These are phyloP conservation scores for Polygonum maritimum DNA, from an alignment of 148 eudicot species.

Conservation along the genomic window DNA sequence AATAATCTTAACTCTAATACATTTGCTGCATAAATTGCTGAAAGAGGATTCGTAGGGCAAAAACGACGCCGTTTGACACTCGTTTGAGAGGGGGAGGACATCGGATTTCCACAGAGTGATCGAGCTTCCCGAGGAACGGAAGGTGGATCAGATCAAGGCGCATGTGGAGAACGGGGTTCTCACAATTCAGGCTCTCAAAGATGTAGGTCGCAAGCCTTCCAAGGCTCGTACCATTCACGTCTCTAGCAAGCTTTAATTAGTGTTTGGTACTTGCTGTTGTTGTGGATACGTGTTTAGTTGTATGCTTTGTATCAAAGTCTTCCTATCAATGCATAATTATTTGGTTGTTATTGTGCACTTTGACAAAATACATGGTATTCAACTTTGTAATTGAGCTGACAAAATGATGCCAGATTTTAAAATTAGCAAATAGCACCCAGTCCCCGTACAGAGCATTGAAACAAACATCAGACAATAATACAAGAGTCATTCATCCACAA, in stretches of 20 bases:
- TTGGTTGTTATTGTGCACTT: neutral
- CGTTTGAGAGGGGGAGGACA: slow-evolving; percentile 44
- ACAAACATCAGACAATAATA: neutral
- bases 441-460: too few relatives aligned
- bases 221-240: slow-evolving; percentile 53
- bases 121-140: slow-evolving; percentile 60
- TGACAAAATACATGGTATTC: too few relatives aligned
- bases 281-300: too few relatives aligned
- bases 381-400: too few relatives aligned
- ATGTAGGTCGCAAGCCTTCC: slow-evolving; percentile 39
- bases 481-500: neutral
- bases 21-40: too few relatives aligned
- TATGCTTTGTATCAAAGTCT: too few relatives aligned
- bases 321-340: too few relatives aligned
- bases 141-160: slow-evolving; percentile 76
- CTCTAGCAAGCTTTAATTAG: slow-evolving; percentile 57
- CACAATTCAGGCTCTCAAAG: slow-evolving; percentile 62
- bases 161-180: slow-evolving; percentile 72
- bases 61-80: slow-evolving; percentile 57
- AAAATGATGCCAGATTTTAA: too few relatives aligned
- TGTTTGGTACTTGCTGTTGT: too few relatives aligned
- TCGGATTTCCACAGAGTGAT: slow-evolving; percentile 47
- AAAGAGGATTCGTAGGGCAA: slow-evolving; percentile 26
- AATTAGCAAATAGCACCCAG: too few relatives aligned
- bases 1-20: neutral